Conservation (phyloP, 257 asterid species). For the Forsythia suspensa region DNA sequence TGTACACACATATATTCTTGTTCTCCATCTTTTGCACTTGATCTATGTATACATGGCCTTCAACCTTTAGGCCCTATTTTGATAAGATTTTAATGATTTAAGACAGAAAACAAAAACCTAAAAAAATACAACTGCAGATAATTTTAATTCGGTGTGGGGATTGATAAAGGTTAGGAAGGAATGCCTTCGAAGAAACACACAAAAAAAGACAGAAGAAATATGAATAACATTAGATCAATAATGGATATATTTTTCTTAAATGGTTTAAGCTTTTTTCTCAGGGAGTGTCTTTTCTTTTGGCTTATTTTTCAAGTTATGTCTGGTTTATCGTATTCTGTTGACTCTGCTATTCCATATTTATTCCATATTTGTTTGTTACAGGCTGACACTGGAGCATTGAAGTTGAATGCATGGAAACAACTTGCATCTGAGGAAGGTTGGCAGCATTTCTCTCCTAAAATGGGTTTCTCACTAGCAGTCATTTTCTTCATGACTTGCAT, state of each 20-base stretch:
- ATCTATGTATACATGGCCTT: neutral
- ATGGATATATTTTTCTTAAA: neutral
- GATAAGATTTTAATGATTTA: neutral
- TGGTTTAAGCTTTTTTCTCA: neutral
- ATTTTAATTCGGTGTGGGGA: neutral
- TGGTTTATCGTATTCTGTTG: slow-evolving; percentile 12
- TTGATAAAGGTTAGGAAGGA: neutral
- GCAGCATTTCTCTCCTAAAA: neutral
- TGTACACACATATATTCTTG: neutral
- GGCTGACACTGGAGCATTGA: slow-evolving; percentile 76
- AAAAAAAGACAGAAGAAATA: neutral
- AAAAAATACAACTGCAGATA: neutral
- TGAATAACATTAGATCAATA: neutral
- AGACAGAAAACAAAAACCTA: neutral
- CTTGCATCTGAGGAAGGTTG: slow-evolving; percentile 93
- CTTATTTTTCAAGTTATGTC: neutral
- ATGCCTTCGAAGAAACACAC: neutral
- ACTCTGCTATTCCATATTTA: slow-evolving; percentile 5
- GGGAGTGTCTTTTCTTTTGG: neutral
- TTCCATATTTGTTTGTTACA: slow-evolving; percentile 32
- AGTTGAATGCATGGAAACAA: slow-evolving; percentile 83
- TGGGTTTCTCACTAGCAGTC: slow-evolving; percentile 3
- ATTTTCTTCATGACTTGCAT: slow-evolving; percentile 5
- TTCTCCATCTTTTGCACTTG: neutral
- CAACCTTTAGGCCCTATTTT: neutral